Percentiles rank a stretch among this genome's conserved stretches.
phyloP scores from a whole-genome alignment of 768 basidiomycete genomes.

The Tubosaeta sp. region DNA sequence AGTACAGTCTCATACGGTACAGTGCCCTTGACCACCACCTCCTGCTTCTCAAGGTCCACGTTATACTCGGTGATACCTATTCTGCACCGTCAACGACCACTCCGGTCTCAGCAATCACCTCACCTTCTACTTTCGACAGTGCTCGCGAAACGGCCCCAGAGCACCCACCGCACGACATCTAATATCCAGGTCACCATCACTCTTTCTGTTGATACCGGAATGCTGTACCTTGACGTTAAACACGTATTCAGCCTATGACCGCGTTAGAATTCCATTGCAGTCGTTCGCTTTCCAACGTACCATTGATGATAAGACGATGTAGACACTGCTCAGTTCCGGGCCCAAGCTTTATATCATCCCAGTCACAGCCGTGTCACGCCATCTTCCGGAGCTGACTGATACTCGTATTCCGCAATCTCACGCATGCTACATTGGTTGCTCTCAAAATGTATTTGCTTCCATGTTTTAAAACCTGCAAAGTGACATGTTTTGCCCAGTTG shows the following conservation, averaged over 20 bases:
- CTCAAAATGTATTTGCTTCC: no score
- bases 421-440: neutral
- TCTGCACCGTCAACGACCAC: neutral
- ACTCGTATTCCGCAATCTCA: slow-evolving; percentile 9
- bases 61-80: slow-evolving; percentile 37
- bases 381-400: neutral
- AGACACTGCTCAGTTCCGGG: no score
- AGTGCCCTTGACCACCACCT: slow-evolving; percentile 62
- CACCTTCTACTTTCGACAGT: slow-evolving; percentile 56
- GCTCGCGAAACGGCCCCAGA: slow-evolving; percentile 78
- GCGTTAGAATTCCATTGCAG: slow-evolving; percentile 1
- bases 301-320: no score
- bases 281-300: slow-evolving; percentile 7
- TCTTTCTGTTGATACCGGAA: neutral
- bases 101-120: neutral
- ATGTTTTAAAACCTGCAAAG: no score
- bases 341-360: slow-evolving; percentile 5
- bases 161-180: slow-evolving; percentile 90
- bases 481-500: no score
- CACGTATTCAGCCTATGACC: slow-evolving; percentile 44
- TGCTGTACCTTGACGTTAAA: slow-evolving; percentile 75
- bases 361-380: neutral
- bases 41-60: slow-evolving; percentile 65
- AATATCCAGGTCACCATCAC: slow-evolving; percentile 1
- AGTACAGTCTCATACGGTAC: slow-evolving; percentile 61